Evolutionary conservation across 1,284 basidiomycete genomes (phyloP).

Genomic region (Wolfiporia cocos): DNA sequence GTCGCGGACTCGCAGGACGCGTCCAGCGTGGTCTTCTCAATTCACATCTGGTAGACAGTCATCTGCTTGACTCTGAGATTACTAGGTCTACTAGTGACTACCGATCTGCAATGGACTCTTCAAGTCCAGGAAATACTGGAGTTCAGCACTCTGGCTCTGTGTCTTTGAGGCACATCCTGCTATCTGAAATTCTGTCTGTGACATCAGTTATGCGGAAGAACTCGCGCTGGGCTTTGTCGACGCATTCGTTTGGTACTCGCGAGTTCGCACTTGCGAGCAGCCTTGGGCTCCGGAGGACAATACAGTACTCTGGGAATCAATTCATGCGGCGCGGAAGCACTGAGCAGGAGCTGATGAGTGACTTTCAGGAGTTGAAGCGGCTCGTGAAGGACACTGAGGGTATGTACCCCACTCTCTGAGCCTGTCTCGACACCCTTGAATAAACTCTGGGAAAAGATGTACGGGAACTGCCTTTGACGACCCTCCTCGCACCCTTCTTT

Average conservation of each 20-base stretch:
- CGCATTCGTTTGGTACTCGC: constrained; percentile 51
- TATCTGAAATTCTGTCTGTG: constrained; percentile 87
- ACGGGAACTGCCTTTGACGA: constrained; percentile 43
- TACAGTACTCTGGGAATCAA: constrained; percentile 29
- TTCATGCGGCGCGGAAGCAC: constrained; percentile 41
- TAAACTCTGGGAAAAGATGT: no score
- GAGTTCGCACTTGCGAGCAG: constrained; percentile 66
- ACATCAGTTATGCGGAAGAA: constrained; percentile 98
- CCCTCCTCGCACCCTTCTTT: constrained; percentile 85
- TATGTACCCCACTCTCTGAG: constrained; percentile 34
- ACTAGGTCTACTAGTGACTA: no score
- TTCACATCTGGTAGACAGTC: no score
- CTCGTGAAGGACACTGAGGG: constrained; percentile 69
- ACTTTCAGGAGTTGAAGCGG: constrained; percentile 84
- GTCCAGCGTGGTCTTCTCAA: no score
- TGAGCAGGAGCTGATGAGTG: constrained; percentile 82
- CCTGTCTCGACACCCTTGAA: no score
- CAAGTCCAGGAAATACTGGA: no score
- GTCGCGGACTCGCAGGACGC: no score
- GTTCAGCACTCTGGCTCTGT: constrained; percentile 23
- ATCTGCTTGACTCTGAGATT: no score
- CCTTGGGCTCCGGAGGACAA: constrained; percentile 65
- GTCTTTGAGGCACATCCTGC: constrained; percentile 71
- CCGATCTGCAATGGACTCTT: no score
- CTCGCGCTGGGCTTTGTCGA: constrained; percentile 82